A percentile compares a stretch with the other conserved stretches of the same genome.
Conservation (phyloP, 805 yeast species). For the Lachancea cidri region DNA sequence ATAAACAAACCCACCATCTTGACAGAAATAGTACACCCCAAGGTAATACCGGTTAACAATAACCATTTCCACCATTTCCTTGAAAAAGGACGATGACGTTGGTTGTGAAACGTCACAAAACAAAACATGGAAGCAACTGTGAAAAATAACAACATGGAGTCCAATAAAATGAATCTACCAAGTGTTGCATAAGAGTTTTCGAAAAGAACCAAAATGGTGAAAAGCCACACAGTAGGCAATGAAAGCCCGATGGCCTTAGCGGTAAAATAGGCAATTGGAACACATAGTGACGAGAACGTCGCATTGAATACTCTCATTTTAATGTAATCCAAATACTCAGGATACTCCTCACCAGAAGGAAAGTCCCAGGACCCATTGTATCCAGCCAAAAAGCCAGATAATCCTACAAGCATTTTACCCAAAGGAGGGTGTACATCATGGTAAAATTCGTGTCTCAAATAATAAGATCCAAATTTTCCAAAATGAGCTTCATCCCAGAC, state of each 20-base stretch:
- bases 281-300: constrained; percentile 57
- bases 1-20: constrained; percentile 96
- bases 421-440: constrained; percentile 87
- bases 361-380: constrained; percentile 74
- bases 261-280: constrained; percentile 68
- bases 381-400: constrained; percentile 78
- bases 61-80: constrained; percentile 96
- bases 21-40: constrained; percentile 89
- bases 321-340: constrained; percentile 54
- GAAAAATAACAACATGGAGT: constrained; percentile 71
- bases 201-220: constrained; percentile 56
- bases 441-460: constrained; percentile 71
- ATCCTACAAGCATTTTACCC: constrained; percentile 75
- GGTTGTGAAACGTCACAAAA: constrained; percentile 49
- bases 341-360: constrained; percentile 60
- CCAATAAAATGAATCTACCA: constrained; percentile 70
- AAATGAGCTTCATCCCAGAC: constrained; percentile 92
- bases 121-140: constrained; percentile 65
- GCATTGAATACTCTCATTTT: constrained; percentile 72
- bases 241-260: constrained; percentile 53
- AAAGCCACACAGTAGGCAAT: constrained; percentile 50
- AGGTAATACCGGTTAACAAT: constrained; percentile 70
- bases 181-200: constrained; percentile 67
- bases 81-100: constrained; percentile 48
- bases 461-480: constrained; percentile 80